Evolutionary conservation across 2,329 filamentous ascomycete species (phyloP), one percentile per base, ranked within the genome.

Genomic region (Cryphonectria parasitica): DNA sequence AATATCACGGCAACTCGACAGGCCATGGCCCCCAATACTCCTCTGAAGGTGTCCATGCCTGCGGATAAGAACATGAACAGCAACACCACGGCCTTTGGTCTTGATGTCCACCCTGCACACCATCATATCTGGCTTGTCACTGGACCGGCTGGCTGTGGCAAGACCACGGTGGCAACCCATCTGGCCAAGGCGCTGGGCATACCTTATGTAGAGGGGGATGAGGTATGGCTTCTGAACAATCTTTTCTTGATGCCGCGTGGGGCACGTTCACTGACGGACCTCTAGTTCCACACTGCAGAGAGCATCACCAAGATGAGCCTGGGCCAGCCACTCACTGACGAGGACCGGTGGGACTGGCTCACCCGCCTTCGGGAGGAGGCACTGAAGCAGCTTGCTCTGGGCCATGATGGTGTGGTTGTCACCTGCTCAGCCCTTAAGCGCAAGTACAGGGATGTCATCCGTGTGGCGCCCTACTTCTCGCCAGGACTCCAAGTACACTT

Each of bases 311-410:
- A 98, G 82, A 99, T 99, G 96, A 86, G 88, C 77, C 87, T 86
- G 75, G 93, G 93, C 75, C 90, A 90, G 69, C 94, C 96, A 2
- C 86, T 99, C 49, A 97, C 92, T 69, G 96, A 99, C 78, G 91
- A 90, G 71, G 96, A 99, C 82, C 92, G 96, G 74, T 98, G 96
- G 96, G 95, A 98, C 83, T 99, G 96, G 96, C 90, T 99, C 74
- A 93, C 91, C 63, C 85, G 86, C 17, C 86, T 96, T 19, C 92
- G 93, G 73, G 88, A 93, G 74, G 91, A 90, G 77, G 88, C 89
- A 8, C 84, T 90, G 69, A 81, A 82, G 67, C 83, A 83, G 66
- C 83, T 92, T 71, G 82, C 84, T 69, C 81, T 80, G 64, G 89
- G 90, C 52, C 85, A 88, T 25, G 82, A 87, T 41, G 91, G 94